phyloP scores from a whole-genome alignment of 2,329 filamentous ascomycete species.

The Trichoderma pleuroti region DNA sequence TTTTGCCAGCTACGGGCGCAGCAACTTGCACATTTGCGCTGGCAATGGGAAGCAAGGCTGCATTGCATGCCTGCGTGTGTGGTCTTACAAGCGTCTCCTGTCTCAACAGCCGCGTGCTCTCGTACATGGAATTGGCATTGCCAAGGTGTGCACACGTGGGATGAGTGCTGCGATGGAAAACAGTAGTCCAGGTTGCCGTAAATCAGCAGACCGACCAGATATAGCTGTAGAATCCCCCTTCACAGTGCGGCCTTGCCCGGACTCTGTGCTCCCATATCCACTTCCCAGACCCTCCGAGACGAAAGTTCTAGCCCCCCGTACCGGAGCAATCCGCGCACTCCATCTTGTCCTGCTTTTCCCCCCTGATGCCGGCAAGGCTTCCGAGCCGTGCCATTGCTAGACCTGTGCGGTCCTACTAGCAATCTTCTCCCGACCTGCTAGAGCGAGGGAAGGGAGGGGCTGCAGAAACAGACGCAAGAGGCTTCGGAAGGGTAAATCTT shows the following conservation, averaged over 20 bases:
- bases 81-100: neutral
- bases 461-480: slow-evolving; percentile 1
- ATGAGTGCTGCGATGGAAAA: neutral
- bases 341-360: neutral
- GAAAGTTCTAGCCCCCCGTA: neutral
- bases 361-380: slow-evolving; percentile 9
- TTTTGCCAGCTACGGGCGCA: neutral
- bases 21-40: neutral
- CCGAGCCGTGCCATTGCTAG: slow-evolving; percentile 13
- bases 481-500: slow-evolving; percentile 3
- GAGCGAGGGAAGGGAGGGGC: slow-evolving; percentile 3
- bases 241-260: slow-evolving; percentile 1
- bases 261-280: neutral
- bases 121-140: neutral
- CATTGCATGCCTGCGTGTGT: neutral
- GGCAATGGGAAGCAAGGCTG: neutral
- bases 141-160: slow-evolving; percentile 1
- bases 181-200: neutral
- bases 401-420: neutral
- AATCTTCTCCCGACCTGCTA: neutral
- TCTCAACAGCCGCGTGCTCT: slow-evolving; percentile 1
- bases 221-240: neutral
- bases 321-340: neutral
- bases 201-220: neutral
- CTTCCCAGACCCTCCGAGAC: neutral